These are phyloP conservation scores for Centaurea solstitialis DNA, from an alignment of 129 eudicot species.

Conservation along the genomic window DNA sequence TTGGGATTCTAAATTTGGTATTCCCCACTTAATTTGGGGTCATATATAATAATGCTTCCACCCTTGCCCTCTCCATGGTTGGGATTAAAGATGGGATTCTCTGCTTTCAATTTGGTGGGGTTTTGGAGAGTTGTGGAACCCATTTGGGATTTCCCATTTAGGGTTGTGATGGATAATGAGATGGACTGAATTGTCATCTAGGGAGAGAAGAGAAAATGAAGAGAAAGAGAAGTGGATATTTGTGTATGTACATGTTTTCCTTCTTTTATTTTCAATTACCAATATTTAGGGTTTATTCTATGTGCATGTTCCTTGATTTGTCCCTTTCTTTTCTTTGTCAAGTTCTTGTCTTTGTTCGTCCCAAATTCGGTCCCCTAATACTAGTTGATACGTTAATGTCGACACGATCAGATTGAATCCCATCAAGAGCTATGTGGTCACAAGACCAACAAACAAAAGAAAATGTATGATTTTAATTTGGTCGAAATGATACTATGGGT, in stretches of 20 bases:
- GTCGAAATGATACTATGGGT: background rate
- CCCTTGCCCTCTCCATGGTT: slow-evolving; percentile 22
- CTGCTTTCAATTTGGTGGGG: slow-evolving; percentile 19
- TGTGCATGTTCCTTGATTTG: slow-evolving; percentile 30
- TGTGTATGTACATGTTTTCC: slow-evolving; percentile 17
- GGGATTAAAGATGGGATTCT: slow-evolving; percentile 33
- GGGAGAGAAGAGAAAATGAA: background rate
- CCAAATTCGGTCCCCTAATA: background rate
- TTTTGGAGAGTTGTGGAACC: slow-evolving; percentile 23
- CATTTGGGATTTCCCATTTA: slow-evolving; percentile 17
- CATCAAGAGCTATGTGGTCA: background rate
- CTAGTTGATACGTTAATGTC: background rate
- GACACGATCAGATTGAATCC: background rate
- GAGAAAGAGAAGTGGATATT: slow-evolving; percentile 19
- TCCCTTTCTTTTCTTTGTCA: slow-evolving; percentile 20
- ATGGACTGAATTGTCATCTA: slow-evolving; percentile 32
- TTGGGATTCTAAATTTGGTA: slow-evolving; percentile 26
- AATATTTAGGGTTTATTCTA: slow-evolving; percentile 15
- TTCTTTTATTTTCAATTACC: slow-evolving; percentile 20
- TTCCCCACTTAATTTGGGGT: slow-evolving; percentile 25
- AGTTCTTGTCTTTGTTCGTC: slow-evolving; percentile 21
- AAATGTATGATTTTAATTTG: background rate
- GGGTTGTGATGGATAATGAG: slow-evolving; percentile 20
- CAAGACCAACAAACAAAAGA: background rate
- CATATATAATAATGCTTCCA: slow-evolving; percentile 16